A percentile compares a stretch with the other conserved stretches of the same genome.
Conservation (phyloP, 2,329 filamentous ascomycete genomes). For the Alternaria brassicicola region DNA sequence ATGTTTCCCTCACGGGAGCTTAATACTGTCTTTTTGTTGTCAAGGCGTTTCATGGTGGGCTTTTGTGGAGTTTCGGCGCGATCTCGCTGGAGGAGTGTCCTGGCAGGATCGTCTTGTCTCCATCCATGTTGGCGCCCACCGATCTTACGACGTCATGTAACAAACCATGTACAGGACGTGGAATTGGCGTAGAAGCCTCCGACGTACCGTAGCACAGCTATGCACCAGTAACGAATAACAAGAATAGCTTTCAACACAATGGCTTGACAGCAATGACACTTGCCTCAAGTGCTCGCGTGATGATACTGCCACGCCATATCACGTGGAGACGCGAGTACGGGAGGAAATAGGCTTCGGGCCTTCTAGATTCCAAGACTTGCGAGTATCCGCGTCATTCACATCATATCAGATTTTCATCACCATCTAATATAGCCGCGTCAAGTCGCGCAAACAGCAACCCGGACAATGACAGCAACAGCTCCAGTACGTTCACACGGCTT, state of each 20-base stretch:
- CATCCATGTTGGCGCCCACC: constrained; percentile 1
- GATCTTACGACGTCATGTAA: constrained; percentile 7
- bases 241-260: neutral
- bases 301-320: constrained; percentile 7
- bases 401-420: constrained; percentile 5
- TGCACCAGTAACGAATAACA: neutral
- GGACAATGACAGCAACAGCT: constrained; percentile 13
- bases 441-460: constrained; percentile 1
- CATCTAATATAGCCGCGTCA: constrained; percentile 1
- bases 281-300: neutral
- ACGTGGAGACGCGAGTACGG: constrained; percentile 15
- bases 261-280: neutral
- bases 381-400: constrained; percentile 16
- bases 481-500: constrained; percentile 10
- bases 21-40: neutral
- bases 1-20: neutral
- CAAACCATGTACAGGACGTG: neutral
- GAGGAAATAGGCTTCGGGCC: neutral
- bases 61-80: constrained; percentile 8
- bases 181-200: neutral
- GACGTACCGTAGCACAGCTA: neutral
- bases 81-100: neutral
- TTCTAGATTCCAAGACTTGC: constrained; percentile 7
- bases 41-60: constrained; percentile 3
- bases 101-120: constrained; percentile 1